Conservation (phyloP, 2,329 filamentous ascomycete genomes). For the Fusarium ambrosium region DNA sequence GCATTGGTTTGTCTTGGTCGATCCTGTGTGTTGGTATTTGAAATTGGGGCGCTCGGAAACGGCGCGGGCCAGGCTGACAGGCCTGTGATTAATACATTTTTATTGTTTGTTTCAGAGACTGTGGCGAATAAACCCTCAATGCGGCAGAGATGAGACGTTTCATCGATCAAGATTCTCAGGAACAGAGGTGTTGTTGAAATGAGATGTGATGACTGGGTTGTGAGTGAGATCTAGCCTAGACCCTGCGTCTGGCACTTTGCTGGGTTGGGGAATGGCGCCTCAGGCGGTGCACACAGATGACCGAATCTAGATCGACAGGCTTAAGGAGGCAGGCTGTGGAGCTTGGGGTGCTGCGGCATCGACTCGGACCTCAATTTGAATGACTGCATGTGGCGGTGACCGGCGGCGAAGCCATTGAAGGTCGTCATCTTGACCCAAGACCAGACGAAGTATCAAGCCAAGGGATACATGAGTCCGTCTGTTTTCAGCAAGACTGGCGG, state of each 20-base stretch:
- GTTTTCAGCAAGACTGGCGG: slow-evolving; percentile 22
- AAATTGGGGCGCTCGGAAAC: slow-evolving; percentile 5
- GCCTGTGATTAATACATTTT: slow-evolving; percentile 26
- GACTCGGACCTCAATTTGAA: not conserved
- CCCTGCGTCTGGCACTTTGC: slow-evolving; percentile 22
- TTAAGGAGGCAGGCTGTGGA: not conserved
- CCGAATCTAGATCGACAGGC: slow-evolving; percentile 1
- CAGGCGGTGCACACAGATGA: slow-evolving; percentile 14
- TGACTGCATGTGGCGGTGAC: slow-evolving; percentile 5
- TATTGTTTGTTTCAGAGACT: slow-evolving; percentile 11
- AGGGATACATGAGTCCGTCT: slow-evolving; percentile 10
- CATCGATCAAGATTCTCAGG: slow-evolving; percentile 28
- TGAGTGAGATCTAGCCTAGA: slow-evolving; percentile 21
- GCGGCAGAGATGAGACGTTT: slow-evolving; percentile 8
- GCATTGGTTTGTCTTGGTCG: slow-evolving; percentile 33
- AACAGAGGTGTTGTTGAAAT: slow-evolving; percentile 19
- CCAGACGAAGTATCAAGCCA: slow-evolving; percentile 8
- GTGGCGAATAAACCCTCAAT: slow-evolving; percentile 21
- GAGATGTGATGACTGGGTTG: slow-evolving; percentile 31
- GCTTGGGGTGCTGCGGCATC: not conserved
- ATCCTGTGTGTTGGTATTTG: slow-evolving; percentile 36
- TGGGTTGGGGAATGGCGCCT: slow-evolving; percentile 12
- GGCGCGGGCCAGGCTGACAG: slow-evolving; percentile 13
- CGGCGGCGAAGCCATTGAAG: slow-evolving; percentile 12
- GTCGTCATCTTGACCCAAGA: slow-evolving; percentile 25